These are phyloP conservation scores for Rhizopogon salebrosus DNA, from an alignment of 768 basidiomycete species.

Conservation along the genomic window DNA sequence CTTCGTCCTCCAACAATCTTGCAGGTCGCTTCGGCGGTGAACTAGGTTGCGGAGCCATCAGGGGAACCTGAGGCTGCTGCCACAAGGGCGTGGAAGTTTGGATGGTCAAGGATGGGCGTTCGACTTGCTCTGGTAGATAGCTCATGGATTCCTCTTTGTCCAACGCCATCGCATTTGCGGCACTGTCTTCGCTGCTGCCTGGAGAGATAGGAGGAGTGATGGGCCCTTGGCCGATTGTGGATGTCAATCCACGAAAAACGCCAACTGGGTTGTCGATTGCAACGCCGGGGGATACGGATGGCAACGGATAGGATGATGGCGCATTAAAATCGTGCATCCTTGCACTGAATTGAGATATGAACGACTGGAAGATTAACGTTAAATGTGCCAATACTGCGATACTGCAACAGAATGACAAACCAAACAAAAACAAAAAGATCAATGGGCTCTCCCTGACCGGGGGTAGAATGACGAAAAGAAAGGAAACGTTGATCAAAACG, in stretches of 20 bases:
- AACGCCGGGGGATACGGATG: slow-evolving; percentile 10
- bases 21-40: slow-evolving; percentile 36
- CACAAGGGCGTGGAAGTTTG: slow-evolving; percentile 9
- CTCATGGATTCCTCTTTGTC: slow-evolving; percentile 9
- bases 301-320: slow-evolving; percentile 14
- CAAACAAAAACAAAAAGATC: background rate
- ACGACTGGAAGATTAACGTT: background rate
- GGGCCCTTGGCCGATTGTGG: slow-evolving; percentile 50
- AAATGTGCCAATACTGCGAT: background rate
- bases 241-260: slow-evolving; percentile 33
- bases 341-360: slow-evolving; percentile 1
- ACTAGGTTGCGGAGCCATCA: slow-evolving; percentile 1
- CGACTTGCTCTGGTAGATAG: slow-evolving; percentile 8
- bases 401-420: background rate
- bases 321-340: slow-evolving; percentile 22
- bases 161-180: slow-evolving; percentile 9
- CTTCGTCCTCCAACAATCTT: slow-evolving; percentile 65
- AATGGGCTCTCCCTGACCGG: background rate
- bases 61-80: slow-evolving; percentile 2
- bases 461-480: background rate
- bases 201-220: slow-evolving; percentile 72
- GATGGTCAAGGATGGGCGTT: slow-evolving; percentile 1
- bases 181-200: slow-evolving; percentile 38
- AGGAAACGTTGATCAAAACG: background rate
- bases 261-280: background rate